Percentiles rank a stretch among this genome's conserved stretches.
These are phyloP conservation scores for Psilocybe cubensis DNA, from an alignment of 768 basidiomycete species.

Conservation along the genomic window DNA sequence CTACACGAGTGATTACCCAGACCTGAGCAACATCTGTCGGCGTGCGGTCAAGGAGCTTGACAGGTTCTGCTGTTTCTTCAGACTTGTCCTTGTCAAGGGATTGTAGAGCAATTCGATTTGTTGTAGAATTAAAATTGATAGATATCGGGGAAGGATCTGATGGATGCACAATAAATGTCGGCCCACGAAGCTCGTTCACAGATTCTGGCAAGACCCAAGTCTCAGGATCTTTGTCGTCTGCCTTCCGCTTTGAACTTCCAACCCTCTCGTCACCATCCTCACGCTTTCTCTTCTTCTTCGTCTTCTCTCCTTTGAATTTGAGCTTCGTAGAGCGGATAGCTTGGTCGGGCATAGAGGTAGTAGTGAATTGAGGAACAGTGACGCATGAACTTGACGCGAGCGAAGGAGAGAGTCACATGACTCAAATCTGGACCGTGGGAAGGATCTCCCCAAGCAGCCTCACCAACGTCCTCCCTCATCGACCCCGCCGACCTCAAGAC, in stretches of 20 bases:
- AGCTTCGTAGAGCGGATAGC: conserved; percentile 71
- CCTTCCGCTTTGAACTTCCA: conserved; percentile 50
- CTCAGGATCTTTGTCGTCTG: conserved; percentile 69
- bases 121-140: conserved; percentile 78
- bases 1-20: conserved; percentile 88
- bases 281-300: conserved; percentile 80
- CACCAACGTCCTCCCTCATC: conserved; percentile 42
- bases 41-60: conserved; percentile 60
- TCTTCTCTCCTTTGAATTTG: conserved; percentile 89
- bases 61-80: conserved; percentile 43
- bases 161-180: conserved; percentile 85
- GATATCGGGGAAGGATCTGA: conserved; percentile 79
- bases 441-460: conserved; percentile 22
- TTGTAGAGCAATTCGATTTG: conserved; percentile 70
- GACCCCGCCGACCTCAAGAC: conserved; percentile 66
- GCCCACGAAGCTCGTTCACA: conserved; percentile 78
- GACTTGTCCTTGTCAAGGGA: conserved; percentile 60
- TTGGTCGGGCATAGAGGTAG: conserved; percentile 31
- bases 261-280: conserved; percentile 54
- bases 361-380: neutral
- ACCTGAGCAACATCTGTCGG: conserved; percentile 88
- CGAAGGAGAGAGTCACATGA: conserved; percentile 40
- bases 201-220: conserved; percentile 81
- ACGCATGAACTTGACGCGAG: neutral
- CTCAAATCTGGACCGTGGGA: conserved; percentile 38